These are phyloP conservation scores for Suaeda aralocaspica DNA, from an alignment of 148 eudicot species.

Conservation along the genomic window DNA sequence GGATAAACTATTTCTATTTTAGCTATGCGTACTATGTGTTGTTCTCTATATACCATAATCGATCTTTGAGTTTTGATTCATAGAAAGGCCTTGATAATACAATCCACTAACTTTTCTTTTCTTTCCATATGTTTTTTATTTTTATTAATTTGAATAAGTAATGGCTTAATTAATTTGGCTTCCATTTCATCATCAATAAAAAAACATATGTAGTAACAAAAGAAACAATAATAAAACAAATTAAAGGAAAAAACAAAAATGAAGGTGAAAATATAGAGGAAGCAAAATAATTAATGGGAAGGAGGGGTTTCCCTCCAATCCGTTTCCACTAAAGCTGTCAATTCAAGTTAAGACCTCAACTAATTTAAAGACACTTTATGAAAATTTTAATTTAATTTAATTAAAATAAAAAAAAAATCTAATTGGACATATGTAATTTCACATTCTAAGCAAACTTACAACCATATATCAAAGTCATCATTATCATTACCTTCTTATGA, in stretches of 20 bases:
- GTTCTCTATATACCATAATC: too few relatives aligned
- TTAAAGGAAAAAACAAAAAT: not conserved
- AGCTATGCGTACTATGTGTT: too few relatives aligned
- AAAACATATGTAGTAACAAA: not conserved
- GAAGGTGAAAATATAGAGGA: constrained; percentile 4
- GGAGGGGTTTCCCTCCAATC: constrained; percentile 46
- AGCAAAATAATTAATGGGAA: constrained; percentile 2
- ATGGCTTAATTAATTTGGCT: not conserved
- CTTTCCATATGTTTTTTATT: too few relatives aligned
- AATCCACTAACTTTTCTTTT: too few relatives aligned
- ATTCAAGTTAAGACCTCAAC: constrained; percentile 10
- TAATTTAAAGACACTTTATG: constrained; percentile 14
- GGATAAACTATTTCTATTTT: too few relatives aligned
- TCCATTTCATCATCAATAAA: not conserved
- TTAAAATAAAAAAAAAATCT: constrained; percentile 10
- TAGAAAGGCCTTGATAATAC: too few relatives aligned
- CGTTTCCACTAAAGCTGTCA: constrained; percentile 47
- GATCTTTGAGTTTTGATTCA: too few relatives aligned
- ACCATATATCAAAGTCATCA: constrained; percentile 45
- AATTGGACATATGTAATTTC: constrained; percentile 16
- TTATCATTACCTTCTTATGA: constrained; percentile 55
- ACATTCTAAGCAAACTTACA: constrained; percentile 37
- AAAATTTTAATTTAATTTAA: not conserved
- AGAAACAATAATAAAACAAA: not conserved
- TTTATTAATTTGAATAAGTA: too few relatives aligned